These are phyloP conservation scores for Grifola frondosa DNA, from an alignment of 1,284 basidiomycete species.

Conservation along the genomic window DNA sequence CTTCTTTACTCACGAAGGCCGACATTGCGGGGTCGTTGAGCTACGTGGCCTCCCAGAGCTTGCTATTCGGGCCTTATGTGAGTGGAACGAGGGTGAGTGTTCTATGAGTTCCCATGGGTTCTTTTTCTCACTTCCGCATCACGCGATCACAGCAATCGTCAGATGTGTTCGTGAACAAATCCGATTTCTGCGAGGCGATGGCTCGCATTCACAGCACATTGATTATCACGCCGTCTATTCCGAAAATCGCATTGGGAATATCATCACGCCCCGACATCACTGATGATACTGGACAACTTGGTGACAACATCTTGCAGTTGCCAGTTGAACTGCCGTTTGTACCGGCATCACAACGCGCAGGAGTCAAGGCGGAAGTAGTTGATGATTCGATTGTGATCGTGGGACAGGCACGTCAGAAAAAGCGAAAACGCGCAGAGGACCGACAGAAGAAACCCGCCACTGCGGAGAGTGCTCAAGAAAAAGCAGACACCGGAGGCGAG, in stretches of 20 bases:
- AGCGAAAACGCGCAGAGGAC: slow-evolving; percentile 55
- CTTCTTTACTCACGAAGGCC: slow-evolving; percentile 5
- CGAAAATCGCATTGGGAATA: slow-evolving; percentile 28
- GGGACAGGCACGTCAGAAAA: slow-evolving; percentile 59
- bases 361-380: slow-evolving; percentile 30
- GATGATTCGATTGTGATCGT: slow-evolving; percentile 72
- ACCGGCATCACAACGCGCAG: slow-evolving; percentile 53
- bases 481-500: slow-evolving; percentile 5
- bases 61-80: slow-evolving; percentile 38
- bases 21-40: neutral
- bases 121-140: too few species aligned
- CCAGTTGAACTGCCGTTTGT: slow-evolving; percentile 67
- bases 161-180: too few species aligned
- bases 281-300: too few species aligned
- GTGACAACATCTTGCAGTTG: slow-evolving; percentile 15
- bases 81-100: neutral
- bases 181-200: slow-evolving; percentile 38
- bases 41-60: slow-evolving; percentile 36
- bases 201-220: slow-evolving; percentile 43
- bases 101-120: too few species aligned
- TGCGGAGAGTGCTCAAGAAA: slow-evolving; percentile 14
- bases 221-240: slow-evolving; percentile 48
- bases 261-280: too few species aligned
- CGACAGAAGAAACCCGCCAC: too few species aligned
- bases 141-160: too few species aligned